These are phyloP conservation scores for Cyclotella sp. DNA, from an alignment of 108 stramenopile species.

Conservation along the genomic window DNA sequence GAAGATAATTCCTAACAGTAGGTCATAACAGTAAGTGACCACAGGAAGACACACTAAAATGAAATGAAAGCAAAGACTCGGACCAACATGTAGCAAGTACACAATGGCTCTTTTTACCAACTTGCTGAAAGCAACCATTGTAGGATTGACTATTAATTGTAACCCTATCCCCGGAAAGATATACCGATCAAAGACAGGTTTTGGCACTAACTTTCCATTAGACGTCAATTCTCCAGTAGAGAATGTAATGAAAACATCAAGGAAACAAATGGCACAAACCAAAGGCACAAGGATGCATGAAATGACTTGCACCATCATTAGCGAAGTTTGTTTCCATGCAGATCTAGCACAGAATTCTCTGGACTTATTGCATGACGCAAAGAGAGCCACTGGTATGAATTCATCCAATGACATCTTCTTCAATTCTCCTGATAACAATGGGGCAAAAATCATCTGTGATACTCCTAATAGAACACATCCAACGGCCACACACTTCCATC, in stretches of 20 bases:
- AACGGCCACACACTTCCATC: constrained; percentile 59
- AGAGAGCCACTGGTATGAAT: constrained; percentile 34
- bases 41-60: constrained; percentile 20
- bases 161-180: constrained; percentile 75
- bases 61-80: constrained; percentile 52
- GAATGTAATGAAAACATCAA: constrained; percentile 84
- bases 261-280: constrained; percentile 59
- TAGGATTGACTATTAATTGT: constrained; percentile 79
- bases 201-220: constrained; percentile 63
- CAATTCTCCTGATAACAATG: constrained; percentile 58
- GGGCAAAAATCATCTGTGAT: constrained; percentile 53
- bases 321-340: constrained; percentile 33
- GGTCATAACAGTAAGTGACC: constrained; percentile 53
- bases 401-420: constrained; percentile 50
- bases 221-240: constrained; percentile 77
- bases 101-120: constrained; percentile 18
- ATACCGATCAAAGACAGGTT: constrained; percentile 69
- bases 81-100: constrained; percentile 48
- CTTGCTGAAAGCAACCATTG: constrained; percentile 55
- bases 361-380: constrained; percentile 33
- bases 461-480: constrained; percentile 66
- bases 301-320: constrained; percentile 48
- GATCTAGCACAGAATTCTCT: constrained; percentile 26
- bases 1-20: no score
- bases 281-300: constrained; percentile 57